Evolutionary conservation across 768 basidiomycete species (phyloP), one percentile per base, ranked within the genome.

Genomic region (Amanita inopinata): DNA sequence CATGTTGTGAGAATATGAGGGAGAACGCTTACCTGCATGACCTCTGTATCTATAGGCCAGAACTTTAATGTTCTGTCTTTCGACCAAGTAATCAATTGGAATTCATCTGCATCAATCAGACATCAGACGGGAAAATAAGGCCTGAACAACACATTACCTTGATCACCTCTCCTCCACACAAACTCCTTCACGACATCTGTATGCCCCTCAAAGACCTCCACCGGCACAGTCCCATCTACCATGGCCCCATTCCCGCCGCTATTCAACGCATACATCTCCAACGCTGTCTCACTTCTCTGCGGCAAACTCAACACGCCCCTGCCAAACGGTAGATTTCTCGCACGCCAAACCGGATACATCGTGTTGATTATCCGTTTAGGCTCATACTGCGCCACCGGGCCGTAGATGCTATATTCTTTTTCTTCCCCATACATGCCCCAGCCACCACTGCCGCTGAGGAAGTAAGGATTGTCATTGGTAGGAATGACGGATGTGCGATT

Each of bases 121-220:
- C 15, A 24, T 12, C 18, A 30, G 23, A 18, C 14, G 11, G 23
- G 32, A 40, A 22, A 43, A n/a, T n/a, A n/a, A n/a, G n/a, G n/a
- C n/a, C n/a, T n/a, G 6, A 23, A 34, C n/a, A 18, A 28, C 18
- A 39, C 56, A 61, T 15, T 14, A 78, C 82, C 78, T 48, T 62
- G 52, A 4, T 70, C 72, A 2, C 81, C 74, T 53, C 71, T 77
- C 46, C 96, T 68, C 96, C 96, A 99, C 1, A 99, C 92, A 57
- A 94, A 99, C 62, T 99, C 94, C 54, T 94, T 96, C 14, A 98
- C 94, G 2, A 92, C 89, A 49, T 94, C 91, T 0, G 78, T 74
- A 60, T 94, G 91, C 0, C 91, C 92, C 51, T 87, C 83, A 50
- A 93, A 94, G 5, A 69, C 64, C 50, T 85, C 79, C 4, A 89